Evolutionary conservation across 768 basidiomycete species (phyloP), one percentile per base, ranked within the genome.

Genomic region (Leccinum barrowsii): DNA sequence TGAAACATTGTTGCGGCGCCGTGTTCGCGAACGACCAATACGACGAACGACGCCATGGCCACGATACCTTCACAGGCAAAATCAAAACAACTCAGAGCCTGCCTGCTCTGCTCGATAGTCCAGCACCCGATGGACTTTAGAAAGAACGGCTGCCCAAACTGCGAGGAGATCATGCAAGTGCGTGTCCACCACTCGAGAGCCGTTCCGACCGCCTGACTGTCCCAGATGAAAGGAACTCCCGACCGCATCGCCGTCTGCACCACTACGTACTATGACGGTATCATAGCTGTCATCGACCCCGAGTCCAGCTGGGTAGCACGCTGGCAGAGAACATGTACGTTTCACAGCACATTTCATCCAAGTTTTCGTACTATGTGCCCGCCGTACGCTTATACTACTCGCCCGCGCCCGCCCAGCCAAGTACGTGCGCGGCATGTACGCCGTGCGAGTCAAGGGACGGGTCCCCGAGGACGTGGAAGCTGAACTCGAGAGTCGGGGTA

Each of bases 111-210:
- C 74, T 97, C 94, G 0, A 83, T 97, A 60, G 84, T 98, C 19
- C 93, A 93, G 67, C 78, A 86, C 0, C 85, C 92, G 0, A 76
- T 78, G 42, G 96, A 98, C 64, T 99, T 98, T 71, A 78, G 87
- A 46, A 86, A 83, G 65, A 75, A 78, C 21, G 97, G 97, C 5
- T 99, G 97, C 71, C 96, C 96, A 47, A 99, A 99, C 72, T 99
- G 97, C 69, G 96, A 98, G 65, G 92, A 96, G 70, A 80, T 95
- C 63, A 82, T 98, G 72, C 89, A 94, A 80, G 96, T 95, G 59
- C 56, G 82, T 71, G 7, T 30, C 37, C 37, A 37, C 19, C 22
- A 26, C 6, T 52, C 13, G 4, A 28, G 51, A 12, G 46, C 12
- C 24, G n/a, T 60, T 60, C 40, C 35, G 1, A 30, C 37, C 51